Evolutionary conservation across 192 early-diverging fungal genomes (phyloP), one percentile per base, ranked within the genome.

Genomic region (Coemansia sp.): DNA sequence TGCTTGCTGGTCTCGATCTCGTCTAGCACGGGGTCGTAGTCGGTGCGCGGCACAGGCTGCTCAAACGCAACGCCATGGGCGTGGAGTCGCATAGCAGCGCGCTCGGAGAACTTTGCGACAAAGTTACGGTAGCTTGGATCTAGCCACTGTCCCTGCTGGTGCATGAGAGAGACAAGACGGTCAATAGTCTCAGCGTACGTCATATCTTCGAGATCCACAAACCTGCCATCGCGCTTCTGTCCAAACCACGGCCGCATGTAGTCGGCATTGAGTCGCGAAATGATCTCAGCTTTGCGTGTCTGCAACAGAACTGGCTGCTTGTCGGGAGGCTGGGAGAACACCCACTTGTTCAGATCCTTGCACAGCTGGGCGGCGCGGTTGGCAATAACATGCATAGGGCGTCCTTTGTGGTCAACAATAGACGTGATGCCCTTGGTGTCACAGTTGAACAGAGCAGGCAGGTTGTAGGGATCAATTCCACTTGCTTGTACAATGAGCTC

Each of bases 211-310:
- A 98, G 82, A 61, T 94, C 92, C 18, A 85, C 87, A 6, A 65
- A 58, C 15, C 90, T 88, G 58, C 85, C 79, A 11, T 82, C 78
- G 81, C 89, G 90, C 66, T 70, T 89, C 88, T 42, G 90, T 86
- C 90, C 94, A 66, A 98, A 96, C 96, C 96, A 98, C 31, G 91
- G 89, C 79, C 95, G 92, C 82, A 94, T 92, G 81, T 87, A 95
- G 73, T 98, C 93, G 34, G 75, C 84, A 73, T 93, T 94, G 38
- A 98, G 83, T 9, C 89, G 85, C 56, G 86, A 70, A 63, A 95
- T 90, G 23, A 98, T 90, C 67, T 94, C 91, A 38, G 89, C 86
- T 82, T 90, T 89, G 81, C 89, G 92, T 53, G 86, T 81, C 52
- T 85, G 61, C 50, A 98, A 65, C 53, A 85, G 83, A 55, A 80